Evolutionary conservation across 2,329 filamentous ascomycete genomes (phyloP), one percentile per base, ranked within the genome.

Genomic region (Chaetomiaceae sp.): DNA sequence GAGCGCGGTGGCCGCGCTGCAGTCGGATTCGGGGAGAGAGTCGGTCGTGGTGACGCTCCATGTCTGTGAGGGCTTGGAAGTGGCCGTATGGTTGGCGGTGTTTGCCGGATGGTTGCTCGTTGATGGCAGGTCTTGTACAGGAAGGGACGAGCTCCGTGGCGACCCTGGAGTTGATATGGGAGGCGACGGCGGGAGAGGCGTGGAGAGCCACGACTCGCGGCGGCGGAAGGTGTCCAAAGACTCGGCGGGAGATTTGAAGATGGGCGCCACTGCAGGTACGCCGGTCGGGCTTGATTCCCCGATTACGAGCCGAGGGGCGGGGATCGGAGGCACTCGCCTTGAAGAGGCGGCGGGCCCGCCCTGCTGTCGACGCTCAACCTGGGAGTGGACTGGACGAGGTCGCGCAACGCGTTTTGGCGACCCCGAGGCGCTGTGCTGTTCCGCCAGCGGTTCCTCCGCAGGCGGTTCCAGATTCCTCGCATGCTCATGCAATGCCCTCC

Each of bases 221-320:
- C 73, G 78, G 59, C 78, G 76, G 55, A 82, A 80, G 1, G 79
- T 81, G 46, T 79, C 77, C 14, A 72, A 64, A 13, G 73, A 73
- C 31, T 63, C 70, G 25, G 70, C 69, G 4, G 75, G 72, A 9
- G 77, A 78, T n/a, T 65, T 49, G 3, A 58, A 50, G 23, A 38
- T 51, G 5, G 52, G 10, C 0, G 16, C 60, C 30, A 66, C 64
- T 27, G 65, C 60, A 10, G 64, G 60, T 30, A 63, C 63, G 41
- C 63, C 53, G 25, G 60, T 49, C 56, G 48, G 55, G 54, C 33
- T 61, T 51, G 50, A 63, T 19, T 48, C 23, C 33, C 20, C 37
- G 13, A 44, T 48, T 62, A 63, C 9, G 71, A 42, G 27, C 70
- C 19, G 73, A 69, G 16, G 72, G 63, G 35, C 21, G 7, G 14